Base-by-base conservation (phyloP, 2,329 filamentous ascomycete species). In the Xylogone sp. region DNA sequence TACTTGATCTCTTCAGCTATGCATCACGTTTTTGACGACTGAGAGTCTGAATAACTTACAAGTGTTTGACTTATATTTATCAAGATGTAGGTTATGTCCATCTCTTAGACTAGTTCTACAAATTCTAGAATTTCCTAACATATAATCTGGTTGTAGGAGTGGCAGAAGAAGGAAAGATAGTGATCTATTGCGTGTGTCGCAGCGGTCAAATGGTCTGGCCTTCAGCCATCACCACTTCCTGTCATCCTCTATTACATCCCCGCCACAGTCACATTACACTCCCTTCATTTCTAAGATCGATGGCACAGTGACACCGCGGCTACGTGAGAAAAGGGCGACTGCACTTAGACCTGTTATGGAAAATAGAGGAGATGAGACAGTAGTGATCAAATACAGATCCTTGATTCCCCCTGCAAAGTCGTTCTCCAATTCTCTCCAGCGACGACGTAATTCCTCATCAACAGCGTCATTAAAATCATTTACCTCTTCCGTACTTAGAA, bases 151-250 rank as follows among this genome's bases (percentile, higher is more conserved):
- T n/a, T n/a, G 8, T 21, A 54, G 49, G 49, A 43, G 43, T 27
- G 34, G 18, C 21, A 22, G 46, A 46, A 54, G 27, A 39, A 45
- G 53, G 24, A 55, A 52, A 48, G 55, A 55, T 27, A 44, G 45
- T 9, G 54, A 55, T 20, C 48, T 52, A 19, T 46, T 55, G 22
- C 45, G 48, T 19, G 21, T 57, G 29, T 53, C 55, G 19, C 55
- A 57, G 19, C 51, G 53, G 21, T 53, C 54, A 31, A 59, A 59
- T 50, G 53, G 52, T 31, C 53, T 57, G 39, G 52, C 51, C 21
- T 55, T 55, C 48, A 51, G 54, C 46, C 53, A 53, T 29, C 53
- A 51, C 21, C 48, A 57, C 44, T 46, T 50, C 29, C 42, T 57
- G 19, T 22, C 48, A 27, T 34, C 53, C 18, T 54, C 53, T 18